Evolutionary conservation across 2,329 filamentous ascomycete genomes (phyloP), one percentile per base, ranked within the genome.

Genomic region (Clarireedia homoeocarpa): DNA sequence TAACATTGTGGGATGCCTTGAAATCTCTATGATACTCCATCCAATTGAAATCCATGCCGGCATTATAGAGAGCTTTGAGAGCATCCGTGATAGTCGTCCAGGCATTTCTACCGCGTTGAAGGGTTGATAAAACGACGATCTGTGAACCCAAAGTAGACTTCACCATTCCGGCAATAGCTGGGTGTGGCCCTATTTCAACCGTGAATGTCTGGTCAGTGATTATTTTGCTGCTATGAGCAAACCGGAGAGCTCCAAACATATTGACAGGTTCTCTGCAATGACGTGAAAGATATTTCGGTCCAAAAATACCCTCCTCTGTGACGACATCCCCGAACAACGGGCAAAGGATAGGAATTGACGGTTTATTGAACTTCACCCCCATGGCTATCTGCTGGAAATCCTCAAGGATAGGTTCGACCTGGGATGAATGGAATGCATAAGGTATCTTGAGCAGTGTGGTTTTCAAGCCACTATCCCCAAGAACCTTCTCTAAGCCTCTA

Each of bases 391-490:
- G n/a, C 38, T 26, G 23, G 12, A 47, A 56, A 2, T 42, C 20
- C 24, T 56, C 30, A 5, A 56, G 42, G 6, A 56, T 34, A n/a
- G 6, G 14, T n/a, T 56, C 42, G 30, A 51, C 47, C 9, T 56
- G 54, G 6, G 20, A 14, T 6, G 54, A 52, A 27, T 56, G 54
- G 40, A 56, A 56, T 17, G 54, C 54, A 23, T 27, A 51, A 14
- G 27, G 23, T 5, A 30, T 34, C 12, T 51, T 39, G 4, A 56
- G 27, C 9, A 39, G 27, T 3, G 44, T 48, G 4, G n/a, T 7
- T 15, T 23, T 51, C 10, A 56, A 30, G 7, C 39, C 27, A 12
- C 40, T n/a, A 2, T 10, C 6, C 7, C 10, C 23, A 4, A 56
- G 30, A 30, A 27, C 5, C n/a, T 38, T 24, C 5, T 45, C 26